Evolutionary conservation across 331 rosid species (phyloP), one percentile per base, ranked within the genome.

Genomic region (Saraca asoca): DNA sequence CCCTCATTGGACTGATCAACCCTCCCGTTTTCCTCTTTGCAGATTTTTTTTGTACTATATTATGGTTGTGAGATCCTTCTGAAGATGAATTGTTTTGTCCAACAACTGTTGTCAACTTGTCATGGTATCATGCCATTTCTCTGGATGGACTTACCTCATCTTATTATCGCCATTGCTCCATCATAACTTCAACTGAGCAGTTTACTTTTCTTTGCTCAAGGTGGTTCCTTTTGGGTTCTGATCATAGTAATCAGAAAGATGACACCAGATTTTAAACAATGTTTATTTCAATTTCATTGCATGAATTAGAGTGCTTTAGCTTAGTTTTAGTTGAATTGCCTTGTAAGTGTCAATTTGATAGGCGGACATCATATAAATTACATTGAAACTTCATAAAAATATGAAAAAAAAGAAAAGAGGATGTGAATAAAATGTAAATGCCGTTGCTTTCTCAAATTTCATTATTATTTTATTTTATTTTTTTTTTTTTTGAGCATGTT

Each of bases 161-260:
- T 63, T 76, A 61, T 59, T 74, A 65, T 66, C 71, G 64, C 68
- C 73, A 76, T 73, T 79, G 76, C 33, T 71, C 62, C 66, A 20
- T 49, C 71, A 57, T 63, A 43, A 72, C 63, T 62, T 59, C 73
- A 62, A 64, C 85, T 42, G 85, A 76, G 75, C 48, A 43, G 75
- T 60, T 66, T 66, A 68, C 79, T 70, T 41, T 43, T 62, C 77
- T 74, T 81, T 43, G 74, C 75, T 68, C 68, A 49, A 68, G 81
- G 81, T 74, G 79, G 72, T 73, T 73, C 79, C 50, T 29, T 70
- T 52, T 67, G 68, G 49, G 77, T 56, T 75, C 62, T 67, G 71
- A 65, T 68, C 46, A 68, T 54, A 69, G 62, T 66, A 55, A 63
- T 68, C 42, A 68, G 78, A 69, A 61, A 69, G 74, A 63, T 59